phyloP scores from a whole-genome alignment of 106 monocot genomes.

The Allium sativum region DNA sequence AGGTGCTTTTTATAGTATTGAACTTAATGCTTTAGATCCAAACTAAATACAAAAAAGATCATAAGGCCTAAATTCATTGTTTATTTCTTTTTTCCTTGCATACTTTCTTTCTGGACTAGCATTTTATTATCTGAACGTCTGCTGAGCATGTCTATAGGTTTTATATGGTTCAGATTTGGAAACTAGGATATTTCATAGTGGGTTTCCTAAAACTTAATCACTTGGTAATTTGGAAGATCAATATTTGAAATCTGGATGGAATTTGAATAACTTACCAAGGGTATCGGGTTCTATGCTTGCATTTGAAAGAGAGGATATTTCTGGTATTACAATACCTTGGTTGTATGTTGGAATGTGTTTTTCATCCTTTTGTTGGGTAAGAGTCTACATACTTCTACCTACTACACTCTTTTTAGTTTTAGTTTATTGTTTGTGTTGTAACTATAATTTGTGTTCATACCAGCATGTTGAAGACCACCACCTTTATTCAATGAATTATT shows the following conservation, averaged over 20 bases:
- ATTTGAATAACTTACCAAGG: constrained; percentile 49
- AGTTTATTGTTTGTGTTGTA: background rate
- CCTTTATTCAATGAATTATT: constrained; percentile 62
- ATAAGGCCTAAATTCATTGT: no score
- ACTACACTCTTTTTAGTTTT: background rate
- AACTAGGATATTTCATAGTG: constrained; percentile 46
- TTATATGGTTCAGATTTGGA: constrained; percentile 75
- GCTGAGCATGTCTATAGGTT: no score
- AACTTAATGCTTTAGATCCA: no score
- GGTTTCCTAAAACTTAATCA: constrained; percentile 45
- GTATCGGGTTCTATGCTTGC: constrained; percentile 52
- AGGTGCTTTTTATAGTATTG: no score
- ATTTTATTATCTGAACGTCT: no score
- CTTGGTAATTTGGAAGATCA: constrained; percentile 15
- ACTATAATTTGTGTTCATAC: no score
- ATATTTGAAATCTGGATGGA: constrained; percentile 53
- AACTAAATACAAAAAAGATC: no score
- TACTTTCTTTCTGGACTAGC: no score
- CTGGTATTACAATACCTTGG: constrained; percentile 63
- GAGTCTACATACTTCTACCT: background rate
- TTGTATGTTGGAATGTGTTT: constrained; percentile 73
- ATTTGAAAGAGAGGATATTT: constrained; percentile 52
- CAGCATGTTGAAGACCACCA: constrained; percentile 84
- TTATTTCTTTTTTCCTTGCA: no score
- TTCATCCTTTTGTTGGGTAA: constrained; percentile 83